Evolutionary conservation across 257 asterid genomes (phyloP), one percentile per base, ranked within the genome.

Genomic region (Prunella vulgaris): DNA sequence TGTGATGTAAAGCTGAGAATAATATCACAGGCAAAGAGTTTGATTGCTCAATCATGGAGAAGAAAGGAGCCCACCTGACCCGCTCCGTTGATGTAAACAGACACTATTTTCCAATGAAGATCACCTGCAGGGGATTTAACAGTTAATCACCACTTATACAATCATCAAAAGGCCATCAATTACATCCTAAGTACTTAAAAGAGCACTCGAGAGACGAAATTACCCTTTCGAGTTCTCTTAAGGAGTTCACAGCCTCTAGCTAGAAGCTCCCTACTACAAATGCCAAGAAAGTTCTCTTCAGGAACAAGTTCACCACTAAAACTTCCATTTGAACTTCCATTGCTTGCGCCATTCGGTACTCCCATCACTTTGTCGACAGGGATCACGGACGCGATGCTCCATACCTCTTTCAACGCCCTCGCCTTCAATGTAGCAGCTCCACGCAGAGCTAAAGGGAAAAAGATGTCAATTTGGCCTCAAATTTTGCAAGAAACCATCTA

Each of bases 371-470:
- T 89, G 5, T 94, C 98, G 10, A 91, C 82, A 0, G 99, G 99
- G 64, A 87, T 90, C 69, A 89, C 97, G 0, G 97, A 85, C 0
- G 97, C 96, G 4, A 91, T 77, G 76, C 85, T 89, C 96, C 96
- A 87, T 40, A 92, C 98, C 33, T 94, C 98, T 87, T 92, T 94
- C 78, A 91, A 72, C 8, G 92, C 82, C 82, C 98, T 91, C 12
- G 97, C 98, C 83, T 90, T 94, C 44, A 94, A 56, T 0, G 99
- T 92, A 13, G 98, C 97, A 5, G 98, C 98, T 7, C 97, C 98
- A 0, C 98, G 92, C 21, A 94, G 62, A 71, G 99, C 99, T 91
- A 64, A n/a, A 49, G 72, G 42, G 56, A 18, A 30, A 15, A 52
- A 18, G 1, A 6, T 2, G 13, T 52, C 59, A 52, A 17, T 3